Conservation (phyloP, 495 filamentous ascomycete genomes). For the Tuber brumale region DNA sequence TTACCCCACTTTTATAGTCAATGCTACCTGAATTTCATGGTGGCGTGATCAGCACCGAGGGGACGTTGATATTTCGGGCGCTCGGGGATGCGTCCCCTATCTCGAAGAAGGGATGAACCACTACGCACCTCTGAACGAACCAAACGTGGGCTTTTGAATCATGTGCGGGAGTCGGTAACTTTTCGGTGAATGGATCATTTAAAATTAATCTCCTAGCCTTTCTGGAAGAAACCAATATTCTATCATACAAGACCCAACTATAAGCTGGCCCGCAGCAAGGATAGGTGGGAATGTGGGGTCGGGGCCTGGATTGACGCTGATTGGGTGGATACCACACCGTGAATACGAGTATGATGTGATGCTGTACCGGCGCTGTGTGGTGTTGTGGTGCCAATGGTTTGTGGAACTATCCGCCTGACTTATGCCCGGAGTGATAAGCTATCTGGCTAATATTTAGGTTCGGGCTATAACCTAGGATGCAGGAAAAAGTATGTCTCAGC, state of each 20-base stretch:
- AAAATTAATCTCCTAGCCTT: background rate
- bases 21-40: background rate
- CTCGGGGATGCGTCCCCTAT: background rate
- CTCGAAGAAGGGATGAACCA: background rate
- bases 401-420: background rate
- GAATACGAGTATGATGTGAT: background rate
- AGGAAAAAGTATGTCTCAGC: background rate
- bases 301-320: background rate
- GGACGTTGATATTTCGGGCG: background rate
- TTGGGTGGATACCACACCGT: background rate
- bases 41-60: background rate
- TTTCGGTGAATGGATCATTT: background rate
- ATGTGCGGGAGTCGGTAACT: background rate
- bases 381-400: background rate
- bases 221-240: conserved; percentile 1
- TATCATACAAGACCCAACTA: background rate
- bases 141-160: background rate
- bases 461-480: background rate
- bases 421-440: background rate
- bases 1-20: background rate
- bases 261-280: background rate
- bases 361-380: background rate
- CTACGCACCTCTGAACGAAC: background rate
- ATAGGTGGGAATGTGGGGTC: background rate
- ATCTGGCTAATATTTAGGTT: conserved; percentile 1